Percentiles rank a stretch among this genome's conserved stretches.
These are phyloP conservation scores for Monilinia laxa DNA, from an alignment of 2,329 filamentous ascomycete species.

Conservation along the genomic window DNA sequence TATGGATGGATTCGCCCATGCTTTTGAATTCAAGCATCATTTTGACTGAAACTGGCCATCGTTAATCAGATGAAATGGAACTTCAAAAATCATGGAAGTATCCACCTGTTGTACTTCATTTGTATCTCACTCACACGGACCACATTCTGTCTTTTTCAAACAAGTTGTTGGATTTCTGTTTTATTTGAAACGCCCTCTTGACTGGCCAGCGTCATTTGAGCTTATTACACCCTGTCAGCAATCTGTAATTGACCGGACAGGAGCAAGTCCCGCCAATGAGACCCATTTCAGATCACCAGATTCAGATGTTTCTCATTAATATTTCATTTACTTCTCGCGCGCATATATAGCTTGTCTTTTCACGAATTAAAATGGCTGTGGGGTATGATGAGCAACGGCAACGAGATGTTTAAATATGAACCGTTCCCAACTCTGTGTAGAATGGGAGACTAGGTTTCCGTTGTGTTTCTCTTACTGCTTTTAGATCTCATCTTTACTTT, in stretches of 20 bases:
- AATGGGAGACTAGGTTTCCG: not conserved
- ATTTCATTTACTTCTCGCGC: not conserved
- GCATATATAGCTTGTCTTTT: too few relatives aligned
- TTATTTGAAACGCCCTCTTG: slow-evolving; percentile 12
- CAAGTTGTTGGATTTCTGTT: not conserved
- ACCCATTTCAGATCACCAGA: not conserved
- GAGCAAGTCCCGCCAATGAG: not conserved
- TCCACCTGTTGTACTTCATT: too few relatives aligned
- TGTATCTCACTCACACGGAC: not conserved
- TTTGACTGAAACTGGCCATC: too few relatives aligned
- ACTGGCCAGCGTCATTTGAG: slow-evolving; percentile 10
- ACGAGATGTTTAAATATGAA: not conserved
- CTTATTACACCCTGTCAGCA: not conserved
- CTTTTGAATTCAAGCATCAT: too few relatives aligned
- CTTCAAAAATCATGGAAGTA: too few relatives aligned
- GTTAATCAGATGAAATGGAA: too few relatives aligned
- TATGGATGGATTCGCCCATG: too few relatives aligned
- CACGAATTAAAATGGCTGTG: not conserved
- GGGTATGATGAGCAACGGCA: not conserved
- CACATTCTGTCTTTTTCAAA: not conserved
- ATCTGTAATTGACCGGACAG: not conserved
- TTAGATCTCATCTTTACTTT: not conserved
- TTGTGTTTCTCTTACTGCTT: not conserved
- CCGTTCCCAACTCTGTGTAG: not conserved
- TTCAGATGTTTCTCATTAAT: not conserved